Evolutionary conservation across 257 asterid species (phyloP).

Genomic region (Nicotiana knightiana): DNA sequence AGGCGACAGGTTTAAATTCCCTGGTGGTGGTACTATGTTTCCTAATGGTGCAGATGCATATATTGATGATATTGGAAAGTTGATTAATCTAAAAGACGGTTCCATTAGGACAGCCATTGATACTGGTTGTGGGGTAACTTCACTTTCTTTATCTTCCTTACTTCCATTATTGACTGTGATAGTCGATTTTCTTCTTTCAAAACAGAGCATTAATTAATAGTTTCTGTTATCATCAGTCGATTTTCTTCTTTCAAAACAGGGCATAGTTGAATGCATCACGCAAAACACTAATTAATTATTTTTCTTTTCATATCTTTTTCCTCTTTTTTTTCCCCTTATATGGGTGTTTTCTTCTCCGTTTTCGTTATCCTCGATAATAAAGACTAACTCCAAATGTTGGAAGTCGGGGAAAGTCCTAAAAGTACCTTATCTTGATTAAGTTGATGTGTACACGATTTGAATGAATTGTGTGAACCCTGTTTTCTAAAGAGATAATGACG

Average conservation of each 20-base stretch:
- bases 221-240: not conserved
- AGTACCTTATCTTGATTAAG: not conserved
- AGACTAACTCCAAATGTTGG: not conserved
- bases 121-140: slow-evolving; percentile 90
- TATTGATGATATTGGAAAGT: slow-evolving; percentile 62
- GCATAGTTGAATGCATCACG: not conserved
- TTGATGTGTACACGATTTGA: not conserved
- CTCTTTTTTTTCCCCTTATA: not conserved
- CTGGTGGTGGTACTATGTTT: slow-evolving; percentile 95
- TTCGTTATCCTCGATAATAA: too few relatives aligned
- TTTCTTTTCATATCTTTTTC: not conserved
- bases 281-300: not conserved
- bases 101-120: slow-evolving; percentile 83
- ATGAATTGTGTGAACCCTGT: not conserved
- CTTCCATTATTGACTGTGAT: too few relatives aligned
- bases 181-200: too few relatives aligned
- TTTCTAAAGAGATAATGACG: not conserved
- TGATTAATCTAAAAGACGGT: slow-evolving; percentile 67
- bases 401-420: not conserved
- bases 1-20: slow-evolving; percentile 69
- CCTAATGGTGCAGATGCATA: slow-evolving; percentile 73
- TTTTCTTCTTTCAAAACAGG: not conserved
- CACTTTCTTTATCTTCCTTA: not conserved
- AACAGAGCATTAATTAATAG: not conserved
- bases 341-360: not conserved